Conservation (phyloP, 768 basidiomycete genomes). For the Lentinula edodes region DNA sequence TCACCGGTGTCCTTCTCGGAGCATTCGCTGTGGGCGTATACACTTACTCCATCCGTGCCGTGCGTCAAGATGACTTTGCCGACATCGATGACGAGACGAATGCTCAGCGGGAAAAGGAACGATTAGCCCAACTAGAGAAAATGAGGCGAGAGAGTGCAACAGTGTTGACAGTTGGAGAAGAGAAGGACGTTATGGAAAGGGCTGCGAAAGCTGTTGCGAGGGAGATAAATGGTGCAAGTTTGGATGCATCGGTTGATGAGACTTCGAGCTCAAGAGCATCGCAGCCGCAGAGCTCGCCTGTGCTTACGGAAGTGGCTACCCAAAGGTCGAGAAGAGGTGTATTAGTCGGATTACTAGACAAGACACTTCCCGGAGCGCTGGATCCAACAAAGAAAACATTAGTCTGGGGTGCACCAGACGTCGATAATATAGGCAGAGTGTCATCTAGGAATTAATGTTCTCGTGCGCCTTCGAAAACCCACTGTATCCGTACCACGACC, state of each 20-base stretch:
- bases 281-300: background rate
- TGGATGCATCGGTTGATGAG: background rate
- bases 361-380: conserved; percentile 42
- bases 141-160: conserved; percentile 16
- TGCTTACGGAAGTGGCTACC: background rate
- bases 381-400: conserved; percentile 61
- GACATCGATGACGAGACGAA: conserved; percentile 78
- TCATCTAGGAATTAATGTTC: conserved; percentile 15
- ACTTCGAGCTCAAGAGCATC: background rate
- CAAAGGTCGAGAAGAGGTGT: conserved; percentile 29
- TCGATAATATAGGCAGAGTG: conserved; percentile 57
- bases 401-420: conserved; percentile 68
- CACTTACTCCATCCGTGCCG: conserved; percentile 89
- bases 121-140: conserved; percentile 12
- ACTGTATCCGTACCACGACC: background rate
- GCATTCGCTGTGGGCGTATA: conserved; percentile 80
- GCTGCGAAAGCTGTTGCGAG: conserved; percentile 14
- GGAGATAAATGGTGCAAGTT: background rate
- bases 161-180: conserved; percentile 23
- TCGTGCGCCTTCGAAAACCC: background rate
- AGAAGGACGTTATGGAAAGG: conserved; percentile 18
- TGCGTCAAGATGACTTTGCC: conserved; percentile 90
- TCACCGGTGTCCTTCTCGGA: conserved; percentile 69
- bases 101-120: conserved; percentile 21
- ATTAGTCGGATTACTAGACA: conserved; percentile 35